phyloP scores from a whole-genome alignment of 2,329 filamentous ascomycete species.

The Helicocarpus griseus region DNA sequence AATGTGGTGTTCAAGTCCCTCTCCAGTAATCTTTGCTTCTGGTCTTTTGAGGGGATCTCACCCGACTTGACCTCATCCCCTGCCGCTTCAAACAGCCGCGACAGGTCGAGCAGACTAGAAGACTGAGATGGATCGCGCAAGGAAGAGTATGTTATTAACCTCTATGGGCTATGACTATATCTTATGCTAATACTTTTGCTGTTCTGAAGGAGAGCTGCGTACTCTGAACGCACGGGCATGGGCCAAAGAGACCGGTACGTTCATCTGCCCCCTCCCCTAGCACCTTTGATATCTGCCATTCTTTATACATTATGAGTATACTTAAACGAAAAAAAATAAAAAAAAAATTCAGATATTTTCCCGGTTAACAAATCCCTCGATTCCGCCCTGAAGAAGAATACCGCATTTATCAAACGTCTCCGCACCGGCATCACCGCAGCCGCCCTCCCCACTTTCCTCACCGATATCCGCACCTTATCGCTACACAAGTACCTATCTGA shows the following conservation, averaged over 20 bases:
- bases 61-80: constrained; percentile 20
- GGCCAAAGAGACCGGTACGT: constrained; percentile 74
- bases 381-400: constrained; percentile 95
- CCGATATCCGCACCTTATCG: constrained; percentile 82
- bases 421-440: constrained; percentile 78
- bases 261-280: constrained; percentile 11
- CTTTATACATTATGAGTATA: too few relatives aligned
- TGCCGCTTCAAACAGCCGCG: constrained; percentile 8
- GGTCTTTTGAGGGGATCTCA: constrained; percentile 26
- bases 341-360: constrained; percentile 56
- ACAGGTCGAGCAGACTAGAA: constrained; percentile 12
- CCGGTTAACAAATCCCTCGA: constrained; percentile 70
- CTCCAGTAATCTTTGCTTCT: constrained; percentile 25
- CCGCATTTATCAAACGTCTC: constrained; percentile 91
- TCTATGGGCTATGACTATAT: not conserved
- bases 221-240: constrained; percentile 79
- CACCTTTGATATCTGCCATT: too few relatives aligned
- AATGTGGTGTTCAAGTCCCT: constrained; percentile 32
- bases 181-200: constrained; percentile 6
- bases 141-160: constrained; percentile 34
- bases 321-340: not conserved
- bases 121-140: constrained; percentile 37
- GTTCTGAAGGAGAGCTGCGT: constrained; percentile 67
- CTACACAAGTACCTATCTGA: constrained; percentile 95
- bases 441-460: constrained; percentile 71